These are phyloP conservation scores for Pilaira anomala DNA, from an alignment of 192 early-diverging fungal genomes.

Conservation along the genomic window DNA sequence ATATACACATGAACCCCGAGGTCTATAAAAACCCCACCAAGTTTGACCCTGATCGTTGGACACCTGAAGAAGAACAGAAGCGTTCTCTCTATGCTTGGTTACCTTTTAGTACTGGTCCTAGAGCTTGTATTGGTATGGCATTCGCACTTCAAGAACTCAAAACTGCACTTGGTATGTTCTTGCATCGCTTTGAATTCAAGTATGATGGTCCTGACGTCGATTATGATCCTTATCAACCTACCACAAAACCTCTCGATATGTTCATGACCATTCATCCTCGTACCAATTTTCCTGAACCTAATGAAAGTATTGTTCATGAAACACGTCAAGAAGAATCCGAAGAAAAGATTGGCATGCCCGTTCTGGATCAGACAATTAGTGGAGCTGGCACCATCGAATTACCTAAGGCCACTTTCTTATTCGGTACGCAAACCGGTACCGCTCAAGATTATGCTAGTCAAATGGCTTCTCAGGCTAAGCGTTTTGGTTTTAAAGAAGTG, in stretches of 20 bases:
- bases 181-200: slow-evolving; percentile 44
- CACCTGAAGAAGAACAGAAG: slow-evolving; percentile 48
- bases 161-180: slow-evolving; percentile 48
- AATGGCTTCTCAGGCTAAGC: slow-evolving; percentile 30
- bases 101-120: slow-evolving; percentile 48
- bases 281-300: slow-evolving; percentile 32
- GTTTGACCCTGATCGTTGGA: slow-evolving; percentile 56
- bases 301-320: neutral
- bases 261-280: slow-evolving; percentile 32
- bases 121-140: slow-evolving; percentile 57
- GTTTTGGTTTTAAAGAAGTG: slow-evolving; percentile 40
- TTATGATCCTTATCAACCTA: slow-evolving; percentile 28
- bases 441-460: slow-evolving; percentile 49
- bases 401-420: slow-evolving; percentile 45
- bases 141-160: slow-evolving; percentile 58
- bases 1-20: slow-evolving; percentile 45
- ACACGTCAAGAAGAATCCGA: neutral
- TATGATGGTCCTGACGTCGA: slow-evolving; percentile 25
- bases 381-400: slow-evolving; percentile 5
- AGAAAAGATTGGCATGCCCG: neutral
- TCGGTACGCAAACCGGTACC: slow-evolving; percentile 55
- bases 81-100: slow-evolving; percentile 50
- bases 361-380: neutral
- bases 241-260: slow-evolving; percentile 39
- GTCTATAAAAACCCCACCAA: slow-evolving; percentile 41